These are phyloP conservation scores for Schrenkiella parvula DNA, from an alignment of 345 rosid genomes.

Conservation along the genomic window DNA sequence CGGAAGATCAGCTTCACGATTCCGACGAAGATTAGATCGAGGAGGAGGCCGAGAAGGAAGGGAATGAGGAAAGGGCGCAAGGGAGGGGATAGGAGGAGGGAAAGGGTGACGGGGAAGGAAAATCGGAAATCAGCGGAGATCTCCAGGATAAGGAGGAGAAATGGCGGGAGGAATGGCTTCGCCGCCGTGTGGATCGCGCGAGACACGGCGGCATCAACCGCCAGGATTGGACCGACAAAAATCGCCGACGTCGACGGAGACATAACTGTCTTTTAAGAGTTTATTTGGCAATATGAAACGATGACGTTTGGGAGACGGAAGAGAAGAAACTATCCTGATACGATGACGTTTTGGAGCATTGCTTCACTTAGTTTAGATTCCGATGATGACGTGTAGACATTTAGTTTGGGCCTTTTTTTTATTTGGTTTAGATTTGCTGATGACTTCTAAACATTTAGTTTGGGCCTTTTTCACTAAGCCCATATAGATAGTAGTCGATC, in stretches of 20 bases:
- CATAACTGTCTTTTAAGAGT: slow-evolving; percentile 1
- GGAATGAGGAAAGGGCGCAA: slow-evolving; percentile 46
- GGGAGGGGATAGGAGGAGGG: slow-evolving; percentile 53
- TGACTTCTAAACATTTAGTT: too few species aligned
- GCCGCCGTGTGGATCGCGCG: slow-evolving; percentile 43
- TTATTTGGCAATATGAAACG: not conserved
- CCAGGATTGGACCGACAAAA: slow-evolving; percentile 33
- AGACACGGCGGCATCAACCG: slow-evolving; percentile 52
- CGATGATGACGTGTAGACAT: not conserved
- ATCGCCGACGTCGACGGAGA: slow-evolving; percentile 24
- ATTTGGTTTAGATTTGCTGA: too few species aligned
- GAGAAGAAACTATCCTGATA: not conserved
- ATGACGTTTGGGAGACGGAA: not conserved
- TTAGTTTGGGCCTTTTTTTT: not conserved
- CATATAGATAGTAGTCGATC: not conserved
- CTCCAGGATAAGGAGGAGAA: slow-evolving; percentile 58
- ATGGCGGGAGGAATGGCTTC: slow-evolving; percentile 47
- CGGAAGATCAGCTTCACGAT: slow-evolving; percentile 66
- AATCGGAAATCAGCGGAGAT: slow-evolving; percentile 81
- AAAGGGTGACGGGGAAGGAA: slow-evolving; percentile 66
- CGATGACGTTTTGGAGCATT: too few species aligned
- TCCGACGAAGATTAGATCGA: slow-evolving; percentile 70
- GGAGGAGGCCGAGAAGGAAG: slow-evolving; percentile 75
- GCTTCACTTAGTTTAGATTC: too few species aligned
- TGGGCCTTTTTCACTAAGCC: not conserved